Evolutionary conservation across 441 rosid species (phyloP), one percentile per base, ranked within the genome.

Genomic region (Biscutella auriculata): DNA sequence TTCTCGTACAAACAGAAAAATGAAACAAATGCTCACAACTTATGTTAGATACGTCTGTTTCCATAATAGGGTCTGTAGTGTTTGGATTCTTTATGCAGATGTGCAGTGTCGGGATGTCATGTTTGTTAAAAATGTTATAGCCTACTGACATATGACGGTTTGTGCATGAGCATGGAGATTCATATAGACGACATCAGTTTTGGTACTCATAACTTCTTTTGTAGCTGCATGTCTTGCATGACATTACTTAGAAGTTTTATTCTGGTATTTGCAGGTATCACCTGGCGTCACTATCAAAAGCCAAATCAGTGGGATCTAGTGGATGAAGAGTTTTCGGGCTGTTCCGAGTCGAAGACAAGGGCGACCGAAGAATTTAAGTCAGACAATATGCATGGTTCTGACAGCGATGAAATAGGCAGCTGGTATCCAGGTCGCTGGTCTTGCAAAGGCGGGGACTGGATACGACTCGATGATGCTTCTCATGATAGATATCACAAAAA

Each of bases 371-470:
- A 84, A 64, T 52, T 46, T 42, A 72, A 75, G 73, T 69, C 72
- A 58, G 70, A 68, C 71, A 73, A 65, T 53, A 87, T 74, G 62
- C 60, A 76, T 44, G 63, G 65, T 28, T 70, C 73, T 73, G 66
- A 67, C 23, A 62, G 57, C 69, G 56, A 56, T 55, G 97, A 81
- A 44, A 53, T 77, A 41, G 70, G 78, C 60, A 86, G 82, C 61
- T 83, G 96, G 88, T 90, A 79, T 74, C 71, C 90, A 60, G 82
- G 85, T 39, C 80, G 74, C 29, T 88, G 96, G 95, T 73, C 97
- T 7, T 88, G 95, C 83, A 94, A 90, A 75, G 99, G 99, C 57
- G 99, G 99, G 63, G 99, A 94, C 76, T 94, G 99, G 99, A 88
- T 77, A 73, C 86, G 95, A 77, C 76, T 76, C 23, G 97, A 94